Conservation (phyloP, 202 grass and related monocot species). For the Zizania palustris region DNA sequence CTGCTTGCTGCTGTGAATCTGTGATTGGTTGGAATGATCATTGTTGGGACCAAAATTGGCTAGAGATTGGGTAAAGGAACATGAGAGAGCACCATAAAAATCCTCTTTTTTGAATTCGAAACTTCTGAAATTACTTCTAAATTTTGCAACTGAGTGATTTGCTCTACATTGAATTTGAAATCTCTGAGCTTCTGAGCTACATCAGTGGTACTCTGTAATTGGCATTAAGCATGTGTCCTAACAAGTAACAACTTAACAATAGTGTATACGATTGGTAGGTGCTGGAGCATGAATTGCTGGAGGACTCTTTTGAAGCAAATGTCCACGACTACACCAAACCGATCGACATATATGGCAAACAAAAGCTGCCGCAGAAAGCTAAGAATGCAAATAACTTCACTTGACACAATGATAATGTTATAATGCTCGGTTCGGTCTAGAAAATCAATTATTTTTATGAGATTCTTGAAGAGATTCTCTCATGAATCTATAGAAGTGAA, state of each 20-base stretch:
- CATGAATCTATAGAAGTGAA: too few relatives aligned
- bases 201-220: background rate
- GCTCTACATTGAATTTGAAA: background rate
- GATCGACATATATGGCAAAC: constrained; percentile 72
- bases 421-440: too few relatives aligned
- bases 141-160: too few relatives aligned
- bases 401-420: too few relatives aligned
- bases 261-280: constrained; percentile 39
- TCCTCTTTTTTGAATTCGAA: too few relatives aligned
- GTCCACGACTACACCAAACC: constrained; percentile 80
- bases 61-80: background rate
- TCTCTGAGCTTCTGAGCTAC: background rate
- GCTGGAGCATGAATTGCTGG: constrained; percentile 60
- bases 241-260: background rate
- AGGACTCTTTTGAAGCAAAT: constrained; percentile 77
- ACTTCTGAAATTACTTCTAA: background rate
- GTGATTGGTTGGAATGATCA: background rate
- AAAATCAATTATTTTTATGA: too few relatives aligned
- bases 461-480: too few relatives aligned
- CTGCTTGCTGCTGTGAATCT: background rate
- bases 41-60: background rate
- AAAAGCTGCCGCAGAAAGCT: constrained; percentile 67
- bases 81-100: too few relatives aligned
- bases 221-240: background rate
- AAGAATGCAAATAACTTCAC: too few relatives aligned